phyloP scores from a whole-genome alignment of 75 land plant species.

The Pinus tabuliformis region DNA sequence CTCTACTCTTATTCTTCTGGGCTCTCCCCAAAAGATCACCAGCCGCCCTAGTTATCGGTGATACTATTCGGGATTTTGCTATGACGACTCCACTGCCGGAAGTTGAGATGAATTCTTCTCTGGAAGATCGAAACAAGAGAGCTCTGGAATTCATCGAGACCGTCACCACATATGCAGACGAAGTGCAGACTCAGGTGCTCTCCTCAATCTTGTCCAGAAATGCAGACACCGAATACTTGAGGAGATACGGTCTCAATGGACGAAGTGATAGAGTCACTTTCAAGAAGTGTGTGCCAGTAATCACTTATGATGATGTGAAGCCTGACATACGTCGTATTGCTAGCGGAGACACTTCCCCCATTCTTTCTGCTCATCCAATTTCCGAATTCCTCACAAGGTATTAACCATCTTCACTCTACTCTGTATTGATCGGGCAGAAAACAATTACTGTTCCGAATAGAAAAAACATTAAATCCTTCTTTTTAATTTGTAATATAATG shows the following conservation, averaged over 20 bases:
- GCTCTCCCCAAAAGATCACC: no score
- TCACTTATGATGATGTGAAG: conserved; percentile 58
- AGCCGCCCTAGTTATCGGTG: no score
- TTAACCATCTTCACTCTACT: neutral
- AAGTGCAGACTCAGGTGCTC: conserved; percentile 15
- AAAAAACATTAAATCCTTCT: neutral
- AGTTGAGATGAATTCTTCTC: no score
- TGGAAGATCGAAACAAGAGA: no score
- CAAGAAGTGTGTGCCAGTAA: conserved; percentile 49
- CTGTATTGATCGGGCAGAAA: neutral
- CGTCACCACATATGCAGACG: conserved; percentile 5
- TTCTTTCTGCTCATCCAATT: conserved; percentile 64
- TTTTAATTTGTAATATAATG: no score
- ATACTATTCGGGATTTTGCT: no score
- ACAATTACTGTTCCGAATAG: neutral
- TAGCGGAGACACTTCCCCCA: conserved; percentile 73
- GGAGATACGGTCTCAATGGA: conserved; percentile 24
- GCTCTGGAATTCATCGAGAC: conserved; percentile 4
- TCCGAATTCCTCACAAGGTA: conserved; percentile 78
- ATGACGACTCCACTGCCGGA: no score
- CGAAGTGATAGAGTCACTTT: conserved; percentile 33
- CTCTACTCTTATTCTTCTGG: no score
- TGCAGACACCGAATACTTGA: conserved; percentile 26
- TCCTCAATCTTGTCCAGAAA: conserved; percentile 18
- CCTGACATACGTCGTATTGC: conserved; percentile 70